Evolutionary conservation across 1,139 yeast species (phyloP).

Genomic region (Debaryomycetaceae sp.): DNA sequence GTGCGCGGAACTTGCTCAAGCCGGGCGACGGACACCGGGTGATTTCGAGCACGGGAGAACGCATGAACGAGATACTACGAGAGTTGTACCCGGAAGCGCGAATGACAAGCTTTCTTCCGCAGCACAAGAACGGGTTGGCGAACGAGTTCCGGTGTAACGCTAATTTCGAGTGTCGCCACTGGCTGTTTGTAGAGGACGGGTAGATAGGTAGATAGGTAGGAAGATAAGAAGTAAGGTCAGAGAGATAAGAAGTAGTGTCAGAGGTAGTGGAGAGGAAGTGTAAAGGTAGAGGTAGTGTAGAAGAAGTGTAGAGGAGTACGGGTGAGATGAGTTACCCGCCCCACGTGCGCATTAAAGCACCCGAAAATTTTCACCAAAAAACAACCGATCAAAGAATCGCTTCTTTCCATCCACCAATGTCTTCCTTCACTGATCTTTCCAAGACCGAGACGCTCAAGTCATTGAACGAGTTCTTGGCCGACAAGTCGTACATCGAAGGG

Average conservation of each 20-base stretch:
- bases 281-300: no score
- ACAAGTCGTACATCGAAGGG: constrained; percentile 92
- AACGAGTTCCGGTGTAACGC: constrained; percentile 87
- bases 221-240: no score
- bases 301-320: no score
- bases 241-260: no score
- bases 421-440: constrained; percentile 72
- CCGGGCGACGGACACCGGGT: constrained; percentile 39
- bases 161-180: constrained; percentile 41
- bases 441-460: constrained; percentile 73
- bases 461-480: constrained; percentile 80
- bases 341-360: background rate
- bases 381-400: background rate
- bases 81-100: constrained; percentile 54
- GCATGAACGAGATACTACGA: constrained; percentile 57
- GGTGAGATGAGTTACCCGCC: background rate
- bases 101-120: constrained; percentile 61
- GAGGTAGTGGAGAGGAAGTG: no score
- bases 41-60: constrained; percentile 77
- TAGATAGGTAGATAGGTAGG: background rate
- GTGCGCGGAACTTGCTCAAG: constrained; percentile 50
- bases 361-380: constrained; percentile 1
- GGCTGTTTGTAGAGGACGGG: constrained; percentile 16
- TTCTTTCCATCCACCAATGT: constrained; percentile 30
- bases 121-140: constrained; percentile 75